These are phyloP conservation scores for Neurospora sp. DNA, from an alignment of 495 filamentous ascomycete species.

Conservation along the genomic window DNA sequence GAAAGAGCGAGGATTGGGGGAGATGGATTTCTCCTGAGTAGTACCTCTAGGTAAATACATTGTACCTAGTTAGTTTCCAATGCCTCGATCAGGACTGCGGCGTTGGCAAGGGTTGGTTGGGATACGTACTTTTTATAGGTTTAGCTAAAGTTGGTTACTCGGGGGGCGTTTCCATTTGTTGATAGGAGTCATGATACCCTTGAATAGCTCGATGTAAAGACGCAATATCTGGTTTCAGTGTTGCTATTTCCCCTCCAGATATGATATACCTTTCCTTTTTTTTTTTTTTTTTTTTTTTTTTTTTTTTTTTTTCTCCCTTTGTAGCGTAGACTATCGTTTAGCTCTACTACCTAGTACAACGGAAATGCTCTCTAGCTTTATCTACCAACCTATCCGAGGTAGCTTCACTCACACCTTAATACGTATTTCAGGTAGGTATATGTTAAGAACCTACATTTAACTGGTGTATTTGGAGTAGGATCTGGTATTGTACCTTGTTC, in stretches of 20 bases:
- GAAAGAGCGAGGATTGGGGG: slow-evolving; percentile 51
- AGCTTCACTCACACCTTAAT: neutral
- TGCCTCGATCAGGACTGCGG: neutral
- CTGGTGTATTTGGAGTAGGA: too few relatives aligned
- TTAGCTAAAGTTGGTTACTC: too few relatives aligned
- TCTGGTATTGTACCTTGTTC: too few relatives aligned
- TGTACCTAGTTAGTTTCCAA: neutral
- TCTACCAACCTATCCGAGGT: too few relatives aligned
- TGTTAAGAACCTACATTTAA: too few relatives aligned
- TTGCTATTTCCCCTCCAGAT: neutral
- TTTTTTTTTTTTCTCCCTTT: neutral
- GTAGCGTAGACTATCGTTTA: too few relatives aligned
- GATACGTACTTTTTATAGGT: neutral
- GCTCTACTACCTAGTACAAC: too few relatives aligned
- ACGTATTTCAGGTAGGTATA: neutral
- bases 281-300: neutral
- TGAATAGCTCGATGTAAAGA: neutral
- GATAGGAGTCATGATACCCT: neutral
- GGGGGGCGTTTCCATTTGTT: too few relatives aligned
- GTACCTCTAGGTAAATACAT: neutral
- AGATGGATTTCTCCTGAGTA: slow-evolving; percentile 41
- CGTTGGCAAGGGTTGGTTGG: neutral
- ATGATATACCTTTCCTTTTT: neutral
- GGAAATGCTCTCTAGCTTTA: too few relatives aligned
- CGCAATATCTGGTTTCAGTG: neutral